Evolutionary conservation across 2,329 filamentous ascomycete species (phyloP), one percentile per base, ranked within the genome.

Genomic region (Penicillium capsulatum): DNA sequence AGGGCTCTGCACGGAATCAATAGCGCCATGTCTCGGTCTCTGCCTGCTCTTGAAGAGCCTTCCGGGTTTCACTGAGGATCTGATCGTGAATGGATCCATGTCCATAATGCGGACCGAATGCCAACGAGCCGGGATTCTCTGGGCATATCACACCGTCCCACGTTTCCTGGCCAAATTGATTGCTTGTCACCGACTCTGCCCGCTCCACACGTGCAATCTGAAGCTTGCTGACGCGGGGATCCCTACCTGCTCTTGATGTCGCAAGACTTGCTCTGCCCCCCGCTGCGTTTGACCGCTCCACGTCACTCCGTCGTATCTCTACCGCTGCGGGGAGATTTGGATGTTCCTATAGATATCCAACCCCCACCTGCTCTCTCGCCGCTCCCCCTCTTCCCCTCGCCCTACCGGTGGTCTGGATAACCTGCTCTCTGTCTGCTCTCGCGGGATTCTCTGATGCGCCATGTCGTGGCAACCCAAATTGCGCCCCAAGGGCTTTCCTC

Each of bases 391-490:
- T 9, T 9, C 19, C 19, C 5, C 19, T 22, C 9, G 19, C 19
- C 9, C 19, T 22, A 22, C 9, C 19, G 19, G 5, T 22, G 5
- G 5, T 9, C 9, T 22, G 5, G 19, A n/a, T n/a, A n/a, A n/a
- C n/a, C 19, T 22, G 19, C 19, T 22, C 19, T 9, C 19, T 5
- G 19, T 5, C 19, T 22, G 19, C 9, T 22, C 19, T 22, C 19
- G 19, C 19, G 9, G 5, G 5, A 5, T 22, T 28, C 19, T 8
- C 15, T n/a, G 15, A 17, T 4, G 15, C 28, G 8, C 27, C 27
- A 79, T 78, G 61, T 59, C 59, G 24, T 58, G 57, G 44, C 64
- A 65, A 50, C 62, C 61, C 13, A 65, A 63, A 45, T 51, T 66
- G 38, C 61, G 59, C 41, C 66, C 62, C 15, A 69, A 68, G 46